Conservation (phyloP, 805 yeast species). For the Metschnikowia aberdeeniae region DNA sequence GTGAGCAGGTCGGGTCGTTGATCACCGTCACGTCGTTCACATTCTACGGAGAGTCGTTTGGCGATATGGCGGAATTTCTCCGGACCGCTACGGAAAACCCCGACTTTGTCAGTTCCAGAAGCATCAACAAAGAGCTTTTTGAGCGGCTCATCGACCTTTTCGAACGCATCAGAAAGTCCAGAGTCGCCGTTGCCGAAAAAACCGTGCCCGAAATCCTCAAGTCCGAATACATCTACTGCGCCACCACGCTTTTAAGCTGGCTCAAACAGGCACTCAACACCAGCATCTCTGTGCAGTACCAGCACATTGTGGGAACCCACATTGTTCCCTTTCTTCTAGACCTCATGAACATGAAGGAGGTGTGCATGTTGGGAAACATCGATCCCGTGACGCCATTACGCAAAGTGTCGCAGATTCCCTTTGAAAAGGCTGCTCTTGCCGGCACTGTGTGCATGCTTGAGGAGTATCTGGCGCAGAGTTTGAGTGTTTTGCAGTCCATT, state of each 20-base stretch:
- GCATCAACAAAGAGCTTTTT: conserved; percentile 24
- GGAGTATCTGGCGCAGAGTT: conserved; percentile 26
- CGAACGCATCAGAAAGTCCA: conserved; percentile 34
- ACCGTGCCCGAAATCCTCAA: conserved; percentile 55
- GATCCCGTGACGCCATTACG: conserved; percentile 47
- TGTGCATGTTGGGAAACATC: conserved; percentile 65
- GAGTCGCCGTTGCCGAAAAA: conserved; percentile 32
- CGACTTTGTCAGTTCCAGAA: conserved; percentile 5
- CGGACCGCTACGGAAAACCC: conserved; percentile 23
- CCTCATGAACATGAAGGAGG: conserved; percentile 68
- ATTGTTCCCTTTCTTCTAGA: conserved; percentile 68
- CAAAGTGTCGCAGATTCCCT: conserved; percentile 43
- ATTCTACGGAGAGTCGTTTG: conserved; percentile 40
- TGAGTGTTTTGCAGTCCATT: conserved; percentile 48
- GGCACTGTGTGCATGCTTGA: conserved; percentile 38
- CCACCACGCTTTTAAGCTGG: conserved; percentile 64
- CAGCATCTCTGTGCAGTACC: conserved; percentile 49
- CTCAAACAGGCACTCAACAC: conserved; percentile 51
- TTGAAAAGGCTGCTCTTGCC: conserved; percentile 18
- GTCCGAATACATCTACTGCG: conserved; percentile 57
- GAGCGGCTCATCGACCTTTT: conserved; percentile 42
- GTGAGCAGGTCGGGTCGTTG: conserved; percentile 62
- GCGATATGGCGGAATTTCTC: conserved; percentile 38
- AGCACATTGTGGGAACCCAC: conserved; percentile 44
- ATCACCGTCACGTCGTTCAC: conserved; percentile 45